Conservation (phyloP, 208 protist species). For the Trypanosoma conorhini region DNA sequence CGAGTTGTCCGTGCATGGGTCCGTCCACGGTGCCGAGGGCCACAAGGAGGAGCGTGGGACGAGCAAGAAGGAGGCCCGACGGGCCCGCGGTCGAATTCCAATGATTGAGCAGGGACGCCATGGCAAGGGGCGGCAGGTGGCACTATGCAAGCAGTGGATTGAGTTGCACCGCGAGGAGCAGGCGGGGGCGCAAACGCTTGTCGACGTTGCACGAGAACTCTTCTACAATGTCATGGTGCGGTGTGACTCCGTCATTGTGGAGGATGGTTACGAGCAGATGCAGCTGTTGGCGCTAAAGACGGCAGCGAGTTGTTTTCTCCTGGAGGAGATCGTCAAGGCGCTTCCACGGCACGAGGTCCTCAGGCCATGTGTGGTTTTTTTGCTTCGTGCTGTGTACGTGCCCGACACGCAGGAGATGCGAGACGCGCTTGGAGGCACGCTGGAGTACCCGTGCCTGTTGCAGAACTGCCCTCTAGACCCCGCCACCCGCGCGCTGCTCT, state of each 20-base stretch:
- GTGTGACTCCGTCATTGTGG: neutral
- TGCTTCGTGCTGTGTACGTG: constrained; percentile 73
- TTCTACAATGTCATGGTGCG: constrained; percentile 27
- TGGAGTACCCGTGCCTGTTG: constrained; percentile 23
- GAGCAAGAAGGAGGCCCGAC: too few relatives aligned
- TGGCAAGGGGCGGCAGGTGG: neutral
- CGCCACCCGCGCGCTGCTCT: constrained; percentile 25
- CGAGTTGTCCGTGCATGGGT: neutral
- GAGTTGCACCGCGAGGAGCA: constrained; percentile 14
- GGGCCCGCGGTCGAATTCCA: neutral
- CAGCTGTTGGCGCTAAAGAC: constrained; percentile 44
- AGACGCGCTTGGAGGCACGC: constrained; percentile 30
- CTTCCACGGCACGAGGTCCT: constrained; percentile 71
- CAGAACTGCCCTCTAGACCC: constrained; percentile 17
- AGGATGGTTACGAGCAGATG: constrained; percentile 31
- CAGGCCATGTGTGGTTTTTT: constrained; percentile 49
- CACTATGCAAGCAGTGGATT: constrained; percentile 17
- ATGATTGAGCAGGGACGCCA: constrained; percentile 6
- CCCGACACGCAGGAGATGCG: constrained; percentile 47
- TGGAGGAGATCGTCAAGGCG: constrained; percentile 44
- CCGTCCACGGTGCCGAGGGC: neutral
- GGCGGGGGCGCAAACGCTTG: neutral
- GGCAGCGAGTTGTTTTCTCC: constrained; percentile 51
- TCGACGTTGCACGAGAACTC: constrained; percentile 19
- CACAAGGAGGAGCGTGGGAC: neutral